phyloP scores from a whole-genome alignment of 495 filamentous ascomycete genomes.

The Emericellopsis terricola region DNA sequence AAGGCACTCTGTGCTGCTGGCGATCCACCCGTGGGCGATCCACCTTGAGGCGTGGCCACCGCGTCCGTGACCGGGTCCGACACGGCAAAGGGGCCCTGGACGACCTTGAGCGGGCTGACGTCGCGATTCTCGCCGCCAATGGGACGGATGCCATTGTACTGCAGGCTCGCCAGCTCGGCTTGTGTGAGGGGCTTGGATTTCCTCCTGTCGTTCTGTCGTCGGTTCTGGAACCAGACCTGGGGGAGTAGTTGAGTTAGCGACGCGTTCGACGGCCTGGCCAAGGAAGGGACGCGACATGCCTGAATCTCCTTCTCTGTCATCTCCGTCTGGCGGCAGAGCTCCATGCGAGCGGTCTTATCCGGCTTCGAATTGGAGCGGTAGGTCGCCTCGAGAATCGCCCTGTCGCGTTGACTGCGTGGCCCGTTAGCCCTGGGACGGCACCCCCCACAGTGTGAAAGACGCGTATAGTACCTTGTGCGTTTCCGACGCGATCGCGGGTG shows the following conservation, averaged over 20 bases:
- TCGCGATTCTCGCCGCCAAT: not conserved
- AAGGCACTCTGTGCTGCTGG: too few relatives aligned
- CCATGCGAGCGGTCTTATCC: constrained; percentile 72
- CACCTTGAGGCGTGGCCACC: too few relatives aligned
- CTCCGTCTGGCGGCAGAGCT: constrained; percentile 68
- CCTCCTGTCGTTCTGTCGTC: constrained; percentile 80
- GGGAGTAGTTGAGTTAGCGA: not conserved
- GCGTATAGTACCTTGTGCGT: not conserved
- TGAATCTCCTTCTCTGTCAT: constrained; percentile 97
- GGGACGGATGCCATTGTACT: constrained; percentile 36
- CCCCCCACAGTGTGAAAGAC: too few relatives aligned
- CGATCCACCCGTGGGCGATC: too few relatives aligned
- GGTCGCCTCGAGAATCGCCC: constrained; percentile 75
- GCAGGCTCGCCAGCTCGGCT: constrained; percentile 53
- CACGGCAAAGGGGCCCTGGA: not conserved
- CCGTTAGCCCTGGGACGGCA: not conserved
- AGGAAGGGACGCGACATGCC: constrained; percentile 34
- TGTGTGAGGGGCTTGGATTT: constrained; percentile 76
- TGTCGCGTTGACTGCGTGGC: constrained; percentile 29
- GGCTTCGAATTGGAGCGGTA: constrained; percentile 78
- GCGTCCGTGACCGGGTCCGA: too few relatives aligned
- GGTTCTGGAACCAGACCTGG: constrained; percentile 99
- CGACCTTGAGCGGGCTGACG: not conserved
- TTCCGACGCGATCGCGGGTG: not conserved
- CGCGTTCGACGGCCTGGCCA: constrained; percentile 5